Percentiles rank a stretch among this genome's conserved stretches.
Conservation (phyloP, 2,329 filamentous ascomycete genomes). For the Diaporthe longicolla region DNA sequence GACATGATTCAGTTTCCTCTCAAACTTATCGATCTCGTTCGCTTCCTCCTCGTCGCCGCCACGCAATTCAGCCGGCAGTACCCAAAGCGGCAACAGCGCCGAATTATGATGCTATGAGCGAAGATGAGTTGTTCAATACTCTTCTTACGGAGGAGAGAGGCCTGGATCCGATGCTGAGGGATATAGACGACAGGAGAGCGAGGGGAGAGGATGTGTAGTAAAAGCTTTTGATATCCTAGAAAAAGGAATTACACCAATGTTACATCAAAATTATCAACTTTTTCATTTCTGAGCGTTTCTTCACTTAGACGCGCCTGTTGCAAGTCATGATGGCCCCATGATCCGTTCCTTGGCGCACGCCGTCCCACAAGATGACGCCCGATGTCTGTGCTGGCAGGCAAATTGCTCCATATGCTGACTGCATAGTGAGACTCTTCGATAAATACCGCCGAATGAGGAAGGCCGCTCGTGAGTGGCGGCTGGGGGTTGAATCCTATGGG, state of each 20-base stretch:
- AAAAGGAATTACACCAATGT: too few species aligned
- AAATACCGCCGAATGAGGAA: constrained; percentile 9
- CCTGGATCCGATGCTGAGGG: constrained; percentile 22
- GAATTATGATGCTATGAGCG: neutral
- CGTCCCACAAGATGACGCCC: neutral
- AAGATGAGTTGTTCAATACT: neutral
- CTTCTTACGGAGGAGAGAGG: constrained; percentile 17
- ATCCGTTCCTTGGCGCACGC: neutral
- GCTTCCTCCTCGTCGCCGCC: neutral
- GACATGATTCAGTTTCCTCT: neutral
- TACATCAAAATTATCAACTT: too few species aligned
- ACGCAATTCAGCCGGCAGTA: neutral
- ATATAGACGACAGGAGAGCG: neutral
- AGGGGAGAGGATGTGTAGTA: neutral
- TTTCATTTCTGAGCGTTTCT: neutral
- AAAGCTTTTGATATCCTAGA: neutral
- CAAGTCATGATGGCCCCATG: neutral
- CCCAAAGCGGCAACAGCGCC: neutral
- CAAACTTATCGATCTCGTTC: neutral
- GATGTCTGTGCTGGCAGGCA: neutral
- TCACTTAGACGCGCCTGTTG: neutral
- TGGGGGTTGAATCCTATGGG: constrained; percentile 6
- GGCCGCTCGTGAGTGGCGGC: neutral
- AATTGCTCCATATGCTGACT: constrained; percentile 6
- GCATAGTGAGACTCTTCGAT: neutral